Conservation (phyloP, 129 eudicot genomes). For the Dittrichia graveolens region DNA sequence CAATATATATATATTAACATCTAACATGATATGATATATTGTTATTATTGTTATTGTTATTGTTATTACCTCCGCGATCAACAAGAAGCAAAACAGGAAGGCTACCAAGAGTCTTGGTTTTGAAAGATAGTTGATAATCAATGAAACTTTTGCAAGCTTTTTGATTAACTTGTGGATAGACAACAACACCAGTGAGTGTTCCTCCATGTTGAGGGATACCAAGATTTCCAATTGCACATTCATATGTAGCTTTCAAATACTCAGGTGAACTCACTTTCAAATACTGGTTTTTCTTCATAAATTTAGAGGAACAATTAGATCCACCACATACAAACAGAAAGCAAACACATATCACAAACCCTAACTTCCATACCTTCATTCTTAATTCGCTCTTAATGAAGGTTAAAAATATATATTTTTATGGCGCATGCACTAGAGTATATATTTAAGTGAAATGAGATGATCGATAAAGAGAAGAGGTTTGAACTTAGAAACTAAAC, state of each 20-base stretch:
- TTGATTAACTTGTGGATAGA: slow-evolving; percentile 56
- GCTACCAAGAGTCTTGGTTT: slow-evolving; percentile 54
- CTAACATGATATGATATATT: no score
- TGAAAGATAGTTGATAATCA: slow-evolving; percentile 41
- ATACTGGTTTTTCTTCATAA: slow-evolving; percentile 65
- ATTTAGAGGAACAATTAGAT: slow-evolving; percentile 47
- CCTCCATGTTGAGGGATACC: slow-evolving; percentile 81
- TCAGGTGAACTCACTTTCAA: slow-evolving; percentile 71
- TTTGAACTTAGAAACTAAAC: neutral
- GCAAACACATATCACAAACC: slow-evolving; percentile 39
- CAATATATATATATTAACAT: no score
- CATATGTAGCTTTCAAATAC: slow-evolving; percentile 49
- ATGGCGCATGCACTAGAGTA: no score
- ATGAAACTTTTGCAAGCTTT: slow-evolving; percentile 52
- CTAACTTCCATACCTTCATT: slow-evolving; percentile 13
- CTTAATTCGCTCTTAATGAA: no score
- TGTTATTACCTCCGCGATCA: slow-evolving; percentile 73
- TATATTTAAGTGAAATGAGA: no score
- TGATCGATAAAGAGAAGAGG: neutral
- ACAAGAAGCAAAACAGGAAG: slow-evolving; percentile 71
- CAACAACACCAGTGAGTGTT: slow-evolving; percentile 55
- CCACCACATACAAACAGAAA: slow-evolving; percentile 32
- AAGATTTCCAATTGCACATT: slow-evolving; percentile 70
- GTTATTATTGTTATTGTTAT: no score
- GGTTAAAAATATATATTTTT: no score